Evolutionary conservation across 164 flowering plant genomes (phyloP), one percentile per base, ranked within the genome.

Genomic region (Magnolia sinica): DNA sequence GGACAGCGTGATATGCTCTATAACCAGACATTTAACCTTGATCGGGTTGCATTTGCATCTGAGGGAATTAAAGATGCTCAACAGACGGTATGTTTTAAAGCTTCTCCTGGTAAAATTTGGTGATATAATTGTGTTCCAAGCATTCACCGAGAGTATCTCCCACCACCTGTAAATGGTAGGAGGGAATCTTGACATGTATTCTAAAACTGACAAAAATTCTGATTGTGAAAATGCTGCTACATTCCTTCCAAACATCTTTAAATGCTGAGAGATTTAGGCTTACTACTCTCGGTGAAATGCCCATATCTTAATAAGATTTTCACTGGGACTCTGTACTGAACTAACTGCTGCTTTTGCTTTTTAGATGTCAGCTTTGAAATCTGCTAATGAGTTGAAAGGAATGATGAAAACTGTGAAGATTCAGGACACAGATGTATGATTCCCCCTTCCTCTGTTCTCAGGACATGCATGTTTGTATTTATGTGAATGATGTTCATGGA

Each of bases 371-470:
- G 92, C 96, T 52, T 67, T 92, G 84, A 92, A 92, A 83, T 82
- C 91, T 73, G 96, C 96, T 73, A 92, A 92, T 83, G 96, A 90
- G 82, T 78, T 92, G 84, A 87, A 89, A 82, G 96, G 96, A 73
- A 92, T 92, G 96, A 92, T 90, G 94, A 92, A 90, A 79, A 89
- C 92, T 7, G 96, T 92, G 81, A 90, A 88, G 86, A 87, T 92
- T 78, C 90, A 92, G 83, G 94, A 96, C 74, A 87, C 93, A 71
- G 96, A 96, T 89, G 99, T 96, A n/a, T 51, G 89, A 74, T 27
- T 70, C 29, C 2, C 29, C 29, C 29, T 1, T 27, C 29, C 29
- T 27, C 29, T 27, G 29, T 27, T 27, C 29, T 27, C 29, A 27
- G 29, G 29, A 27, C 29, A 1, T 27, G 29, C 29, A 0, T 27